Base-by-base conservation (phyloP, 192 early-diverging fungal genomes). In the Haplosporangium gracile region DNA sequence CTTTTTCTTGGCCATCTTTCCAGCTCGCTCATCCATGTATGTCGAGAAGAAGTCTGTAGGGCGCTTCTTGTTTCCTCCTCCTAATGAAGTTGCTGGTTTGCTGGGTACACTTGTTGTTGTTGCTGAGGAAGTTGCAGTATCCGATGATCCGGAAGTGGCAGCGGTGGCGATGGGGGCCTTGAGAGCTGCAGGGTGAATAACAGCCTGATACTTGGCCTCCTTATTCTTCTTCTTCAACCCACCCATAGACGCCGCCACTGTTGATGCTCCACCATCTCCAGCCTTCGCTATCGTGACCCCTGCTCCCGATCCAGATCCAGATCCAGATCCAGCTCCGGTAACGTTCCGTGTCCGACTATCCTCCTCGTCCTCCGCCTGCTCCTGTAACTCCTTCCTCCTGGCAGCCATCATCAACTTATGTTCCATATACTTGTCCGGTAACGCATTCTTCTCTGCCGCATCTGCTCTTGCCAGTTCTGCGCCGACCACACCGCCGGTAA, bases 1-100 rank as follows among this genome's bases (percentile, higher is more conserved):
- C 65, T 90, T 85, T 68, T 89, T 90, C 70, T 89, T 90, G 32
- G 90, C 90, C 80, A 89, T 90, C 77, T 89, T 90, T 29, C 68
- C 74, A 6, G 88, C 84, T 15, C 91, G 72, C 70, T 92, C 89
- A 20, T 81, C 85, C 70, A 92, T 78, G 77, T 90, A 92, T 81
- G 83, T 89, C 7, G 88, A 89, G 65, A 92, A 82, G 43, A 92
- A 92, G 32, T 92, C 91, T 20, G 86, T 83, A 11, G 82, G 79
- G 6, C 75, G 39, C 36, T 86, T 88, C 77, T 81, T 86, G 34
- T 20, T 42, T 24, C 26, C 18, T 1, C 68, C 43, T 20, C 32
- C 43, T 24, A 38, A 24, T 72, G 40, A 26, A 18, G 63, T 11
- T 65, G 69, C 13, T n/a, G 74, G 24, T 47, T 47, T 63, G 15